Evolutionary conservation across 352 stramenopile species (phyloP).

Genomic region (Globisporangium camurandrum): DNA sequence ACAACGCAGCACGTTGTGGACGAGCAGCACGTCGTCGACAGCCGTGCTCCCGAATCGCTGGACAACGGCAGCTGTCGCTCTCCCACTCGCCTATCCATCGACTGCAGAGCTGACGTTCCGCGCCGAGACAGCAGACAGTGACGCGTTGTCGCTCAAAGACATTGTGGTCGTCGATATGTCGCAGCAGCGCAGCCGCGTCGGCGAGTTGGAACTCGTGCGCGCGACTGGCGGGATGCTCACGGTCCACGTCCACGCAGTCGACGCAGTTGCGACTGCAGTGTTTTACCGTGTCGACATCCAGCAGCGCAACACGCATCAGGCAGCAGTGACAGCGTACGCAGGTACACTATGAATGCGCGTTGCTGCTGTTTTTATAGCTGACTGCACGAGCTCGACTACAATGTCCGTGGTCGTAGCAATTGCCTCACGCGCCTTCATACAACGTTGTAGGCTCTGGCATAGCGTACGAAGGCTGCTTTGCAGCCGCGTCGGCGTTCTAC

Average conservation of each 20-base stretch:
- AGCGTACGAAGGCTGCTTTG: conserved; percentile 25
- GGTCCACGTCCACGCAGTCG: conserved; percentile 10
- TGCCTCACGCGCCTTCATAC: too few relatives aligned
- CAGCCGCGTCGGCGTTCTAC: conserved; percentile 19
- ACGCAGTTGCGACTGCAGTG: conserved; percentile 8
- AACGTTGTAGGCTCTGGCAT: conserved; percentile 34
- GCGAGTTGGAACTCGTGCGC: conserved; percentile 15
- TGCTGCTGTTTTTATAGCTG: background rate
- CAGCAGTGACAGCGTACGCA: conserved; percentile 18
- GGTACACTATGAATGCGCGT: conserved; percentile 16
- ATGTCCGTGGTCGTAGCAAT: too few relatives aligned
- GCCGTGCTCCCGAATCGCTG: conserved; percentile 16
- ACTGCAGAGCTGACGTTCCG: conserved; percentile 28
- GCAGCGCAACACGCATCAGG: background rate
- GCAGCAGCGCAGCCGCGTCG: conserved; percentile 9
- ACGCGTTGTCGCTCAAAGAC: conserved; percentile 32
- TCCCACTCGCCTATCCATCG: conserved; percentile 16
- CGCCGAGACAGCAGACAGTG: conserved; percentile 14
- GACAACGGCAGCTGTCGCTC: conserved; percentile 15
- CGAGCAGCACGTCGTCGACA: conserved; percentile 18
- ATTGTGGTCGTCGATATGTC: conserved; percentile 18
- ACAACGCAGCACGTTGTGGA: conserved; percentile 20
- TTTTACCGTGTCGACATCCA: conserved; percentile 32
- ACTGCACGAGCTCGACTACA: too few relatives aligned
- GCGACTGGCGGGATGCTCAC: conserved; percentile 40